Conservation (phyloP, 1,284 basidiomycete species). For the Leccinum cinnamomeum region DNA sequence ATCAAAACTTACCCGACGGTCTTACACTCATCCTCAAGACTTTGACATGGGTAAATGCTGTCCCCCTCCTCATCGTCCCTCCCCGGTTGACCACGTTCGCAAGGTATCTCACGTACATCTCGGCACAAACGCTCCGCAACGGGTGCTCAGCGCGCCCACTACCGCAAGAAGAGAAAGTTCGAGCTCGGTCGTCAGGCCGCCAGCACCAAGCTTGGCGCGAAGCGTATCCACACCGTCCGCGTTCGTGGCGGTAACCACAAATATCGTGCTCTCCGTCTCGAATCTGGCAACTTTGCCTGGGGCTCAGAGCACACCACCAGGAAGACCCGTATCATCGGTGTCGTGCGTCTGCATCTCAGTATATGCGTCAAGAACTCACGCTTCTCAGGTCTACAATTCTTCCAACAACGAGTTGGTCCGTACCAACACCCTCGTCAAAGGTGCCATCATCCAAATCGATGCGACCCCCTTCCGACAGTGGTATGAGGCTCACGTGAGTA, state of each 20-base stretch:
- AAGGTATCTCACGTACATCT: conserved; percentile 93
- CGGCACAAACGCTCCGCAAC: conserved; percentile 94
- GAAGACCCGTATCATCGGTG: conserved; percentile 94
- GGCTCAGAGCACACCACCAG: conserved; percentile 87
- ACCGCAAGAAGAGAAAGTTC: conserved; percentile 99
- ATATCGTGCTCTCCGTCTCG: conserved; percentile 91
- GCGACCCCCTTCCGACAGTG: conserved; percentile 97
- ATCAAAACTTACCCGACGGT: conserved; percentile 25
- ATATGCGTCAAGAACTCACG: conserved; percentile 13
- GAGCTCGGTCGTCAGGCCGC: conserved; percentile 96
- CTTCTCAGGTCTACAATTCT: conserved; percentile 87
- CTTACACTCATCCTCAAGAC: conserved; percentile 36
- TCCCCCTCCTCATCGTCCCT: conserved; percentile 3
- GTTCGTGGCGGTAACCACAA: conserved; percentile 93
- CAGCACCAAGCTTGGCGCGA: conserved; percentile 91
- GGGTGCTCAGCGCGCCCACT: conserved; percentile 91
- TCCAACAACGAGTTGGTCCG: conserved; percentile 99
- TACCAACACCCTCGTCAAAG: conserved; percentile 96
- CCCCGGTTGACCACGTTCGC: conserved; percentile 10
- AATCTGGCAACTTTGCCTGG: conserved; percentile 96
- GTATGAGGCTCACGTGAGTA: conserved; percentile 93
- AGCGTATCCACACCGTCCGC: conserved; percentile 92
- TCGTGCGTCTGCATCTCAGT: conserved; percentile 60
- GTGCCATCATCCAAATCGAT: conserved; percentile 93
- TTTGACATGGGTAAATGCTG: conserved; percentile 57